phyloP scores from a whole-genome alignment of 768 basidiomycete species.

The Leucosporidium yakuticum region DNA sequence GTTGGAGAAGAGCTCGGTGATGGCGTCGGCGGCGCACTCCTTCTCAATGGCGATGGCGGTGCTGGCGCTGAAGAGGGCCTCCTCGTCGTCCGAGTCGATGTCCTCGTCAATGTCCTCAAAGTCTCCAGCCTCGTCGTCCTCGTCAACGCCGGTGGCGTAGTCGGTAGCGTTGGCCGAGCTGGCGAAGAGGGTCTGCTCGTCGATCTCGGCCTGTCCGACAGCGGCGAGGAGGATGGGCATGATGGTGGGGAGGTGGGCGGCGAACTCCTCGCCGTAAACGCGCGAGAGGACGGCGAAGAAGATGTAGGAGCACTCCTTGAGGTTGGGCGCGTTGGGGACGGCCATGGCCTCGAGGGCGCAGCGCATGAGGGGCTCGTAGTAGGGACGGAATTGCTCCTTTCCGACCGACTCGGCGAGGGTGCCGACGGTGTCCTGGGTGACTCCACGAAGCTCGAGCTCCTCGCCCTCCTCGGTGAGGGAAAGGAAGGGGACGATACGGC shows the following conservation, averaged over 20 bases:
- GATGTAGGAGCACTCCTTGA: slow-evolving; percentile 92
- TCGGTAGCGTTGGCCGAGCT: slow-evolving; percentile 34
- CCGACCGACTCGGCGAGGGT: slow-evolving; percentile 97
- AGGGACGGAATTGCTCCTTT: slow-evolving; percentile 85
- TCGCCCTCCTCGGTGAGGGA: slow-evolving; percentile 78
- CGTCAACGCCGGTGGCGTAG: slow-evolving; percentile 53
- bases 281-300: slow-evolving; percentile 99
- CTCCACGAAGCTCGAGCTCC: slow-evolving; percentile 88
- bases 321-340: slow-evolving; percentile 69
- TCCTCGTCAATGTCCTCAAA: slow-evolving; percentile 49
- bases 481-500: slow-evolving; percentile 80
- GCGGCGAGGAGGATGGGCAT: slow-evolving; percentile 67
- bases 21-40: slow-evolving; percentile 94
- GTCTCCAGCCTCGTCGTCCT: slow-evolving; percentile 55
- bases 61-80: slow-evolving; percentile 56
- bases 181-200: slow-evolving; percentile 49
- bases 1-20: slow-evolving; percentile 80
- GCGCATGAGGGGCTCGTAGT: slow-evolving; percentile 93
- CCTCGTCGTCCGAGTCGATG: slow-evolving; percentile 42
- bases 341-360: slow-evolving; percentile 85
- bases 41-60: slow-evolving; percentile 97
- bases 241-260: slow-evolving; percentile 74
- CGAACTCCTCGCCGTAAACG: slow-evolving; percentile 91
- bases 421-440: slow-evolving; percentile 97
- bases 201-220: slow-evolving; percentile 74